Conservation (phyloP, 164 flowering plant species). For the Vitis labrusca region DNA sequence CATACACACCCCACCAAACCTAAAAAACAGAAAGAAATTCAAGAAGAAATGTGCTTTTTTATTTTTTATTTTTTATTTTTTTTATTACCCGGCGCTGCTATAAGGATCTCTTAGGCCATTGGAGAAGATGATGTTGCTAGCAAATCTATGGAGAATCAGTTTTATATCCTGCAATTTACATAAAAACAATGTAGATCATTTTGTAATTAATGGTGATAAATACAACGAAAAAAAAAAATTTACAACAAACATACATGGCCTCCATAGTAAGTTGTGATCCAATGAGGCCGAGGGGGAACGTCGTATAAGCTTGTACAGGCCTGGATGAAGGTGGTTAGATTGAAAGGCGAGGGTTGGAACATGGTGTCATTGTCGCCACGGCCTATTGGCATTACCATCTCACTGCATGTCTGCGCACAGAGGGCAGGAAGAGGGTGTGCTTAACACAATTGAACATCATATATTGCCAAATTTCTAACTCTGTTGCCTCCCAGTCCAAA, state of each 20-base stretch:
- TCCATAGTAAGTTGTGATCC: slow-evolving; percentile 26
- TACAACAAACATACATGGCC: slow-evolving; percentile 22
- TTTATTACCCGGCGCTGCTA: slow-evolving; percentile 43
- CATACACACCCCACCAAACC: too few species aligned
- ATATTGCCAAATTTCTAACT: background rate
- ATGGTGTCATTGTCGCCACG: slow-evolving; percentile 20
- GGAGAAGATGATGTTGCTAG: slow-evolving; percentile 52
- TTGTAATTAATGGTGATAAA: too few species aligned
- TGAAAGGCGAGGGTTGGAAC: slow-evolving; percentile 43
- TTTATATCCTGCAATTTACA: slow-evolving; percentile 32
- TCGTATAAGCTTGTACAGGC: slow-evolving; percentile 32
- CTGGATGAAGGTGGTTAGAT: slow-evolving; percentile 21
- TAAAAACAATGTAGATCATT: background rate
- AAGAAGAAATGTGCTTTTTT: background rate
- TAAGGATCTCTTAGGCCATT: slow-evolving; percentile 52
- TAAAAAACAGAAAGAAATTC: too few species aligned
- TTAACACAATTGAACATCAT: background rate
- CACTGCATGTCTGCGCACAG: slow-evolving; percentile 27
- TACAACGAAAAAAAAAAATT: background rate
- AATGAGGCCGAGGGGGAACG: slow-evolving; percentile 57
- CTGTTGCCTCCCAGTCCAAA: background rate
- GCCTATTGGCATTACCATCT: slow-evolving; percentile 35
- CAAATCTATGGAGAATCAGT: slow-evolving; percentile 31
- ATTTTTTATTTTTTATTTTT: too few species aligned
- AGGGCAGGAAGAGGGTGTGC: too few species aligned